Base-by-base conservation (phyloP, 2,329 filamentous ascomycete species). In the Colletotrichum orbiculare region DNA sequence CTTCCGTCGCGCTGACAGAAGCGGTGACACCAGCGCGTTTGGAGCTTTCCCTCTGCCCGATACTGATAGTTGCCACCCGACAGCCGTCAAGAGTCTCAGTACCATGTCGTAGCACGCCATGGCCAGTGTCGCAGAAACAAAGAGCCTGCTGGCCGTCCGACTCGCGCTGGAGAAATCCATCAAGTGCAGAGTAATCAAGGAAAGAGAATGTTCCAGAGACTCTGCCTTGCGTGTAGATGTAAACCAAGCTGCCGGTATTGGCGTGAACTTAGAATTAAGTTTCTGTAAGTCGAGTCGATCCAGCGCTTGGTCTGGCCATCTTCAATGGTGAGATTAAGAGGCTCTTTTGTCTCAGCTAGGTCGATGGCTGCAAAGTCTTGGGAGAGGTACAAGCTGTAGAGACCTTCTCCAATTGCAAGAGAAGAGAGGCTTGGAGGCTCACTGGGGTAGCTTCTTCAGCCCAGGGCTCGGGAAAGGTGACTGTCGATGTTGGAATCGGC, bases 241-340 rank as follows among this genome's bases (percentile, higher is more conserved):
- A 70, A 8, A 70, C 54, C 7, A 70, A 41, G 9, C 67, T 69
- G 60, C 68, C 69, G 43, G 57, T 61, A 53, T 68, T 70, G 58
- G 43, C 64, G 48, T 66, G 63, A 2, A 68, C 60, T 1, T 58
- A 55, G 8, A 64, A 17, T 17, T 17, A 17, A 39, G 55, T 60
- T 60, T 11, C 46, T 49, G 11, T 42, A 42, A n/a, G 55, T 12
- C 3, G 54, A 50, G 34, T 61, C 46, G 9, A 37, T 17, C 46
- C 54, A 50, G 6, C 17, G 42, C 2, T 48, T 6, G 34, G 53
- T 12, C 17, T 42, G 15, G 35, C 46, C 49, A 9, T 49, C 45
- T 45, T 33, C 11, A 13, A 41, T 9, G 25, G 45, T 37, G 11
- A 61, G 56, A 37, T 63, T 49, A 2, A 65, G 15, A 12, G 49